Conservation (phyloP, 1,284 basidiomycete genomes). For the Leucoagaricus sp. region DNA sequence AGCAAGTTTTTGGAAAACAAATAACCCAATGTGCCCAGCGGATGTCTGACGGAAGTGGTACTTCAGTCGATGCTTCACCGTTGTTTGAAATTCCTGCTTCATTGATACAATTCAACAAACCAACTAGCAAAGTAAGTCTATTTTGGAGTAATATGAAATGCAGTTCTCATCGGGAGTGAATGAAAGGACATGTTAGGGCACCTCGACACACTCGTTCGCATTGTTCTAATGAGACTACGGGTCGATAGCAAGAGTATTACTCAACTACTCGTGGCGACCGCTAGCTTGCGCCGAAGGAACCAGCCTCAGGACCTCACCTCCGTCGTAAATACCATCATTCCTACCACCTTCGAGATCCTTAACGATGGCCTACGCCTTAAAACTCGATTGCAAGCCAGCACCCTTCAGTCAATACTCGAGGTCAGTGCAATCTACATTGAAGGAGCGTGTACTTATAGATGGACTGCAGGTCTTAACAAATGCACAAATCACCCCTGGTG, state of each 20-base stretch:
- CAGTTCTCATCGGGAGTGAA: not conserved
- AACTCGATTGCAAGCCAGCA: conserved; percentile 48
- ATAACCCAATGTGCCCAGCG: conserved; percentile 54
- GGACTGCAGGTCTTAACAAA: conserved; percentile 34
- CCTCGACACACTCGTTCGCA: conserved; percentile 58
- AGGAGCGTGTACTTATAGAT: not conserved
- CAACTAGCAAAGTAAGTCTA: conserved; percentile 50
- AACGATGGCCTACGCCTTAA: conserved; percentile 56
- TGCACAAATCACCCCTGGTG: conserved; percentile 23
- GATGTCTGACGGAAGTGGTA: conserved; percentile 50
- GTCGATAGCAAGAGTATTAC: conserved; percentile 48
- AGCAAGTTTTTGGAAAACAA: conserved; percentile 50
- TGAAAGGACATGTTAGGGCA: conserved; percentile 58
- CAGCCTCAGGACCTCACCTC: conserved; percentile 40
- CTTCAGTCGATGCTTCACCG: conserved; percentile 54
- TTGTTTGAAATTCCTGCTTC: conserved; percentile 51
- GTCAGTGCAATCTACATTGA: conserved; percentile 30
- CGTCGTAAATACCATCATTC: conserved; percentile 23
- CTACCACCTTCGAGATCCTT: conserved; percentile 42
- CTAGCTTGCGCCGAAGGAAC: conserved; percentile 41
- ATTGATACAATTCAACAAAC: conserved; percentile 61
- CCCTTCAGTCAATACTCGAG: conserved; percentile 52
- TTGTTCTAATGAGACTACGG: conserved; percentile 49
- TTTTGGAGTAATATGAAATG: conserved; percentile 3
- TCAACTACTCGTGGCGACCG: conserved; percentile 51